Evolutionary conservation across 805 yeast genomes (phyloP).

Genomic region (Ascoidea tarda): DNA sequence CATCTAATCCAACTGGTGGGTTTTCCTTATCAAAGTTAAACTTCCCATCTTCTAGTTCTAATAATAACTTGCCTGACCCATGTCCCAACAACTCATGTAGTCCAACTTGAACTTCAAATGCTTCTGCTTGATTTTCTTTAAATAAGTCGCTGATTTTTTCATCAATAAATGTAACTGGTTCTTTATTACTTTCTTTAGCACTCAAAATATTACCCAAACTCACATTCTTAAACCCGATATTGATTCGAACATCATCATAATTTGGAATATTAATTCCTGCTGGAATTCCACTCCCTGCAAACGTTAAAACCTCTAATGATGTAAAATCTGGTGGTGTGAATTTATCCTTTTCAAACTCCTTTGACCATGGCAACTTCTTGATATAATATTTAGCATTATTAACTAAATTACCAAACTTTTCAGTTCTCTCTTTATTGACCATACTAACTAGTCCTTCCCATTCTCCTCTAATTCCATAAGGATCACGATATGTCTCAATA

Average conservation of each 20-base stretch:
- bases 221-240: slow-evolving; percentile 78
- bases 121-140: slow-evolving; percentile 61
- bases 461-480: slow-evolving; percentile 84
- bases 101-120: slow-evolving; percentile 90
- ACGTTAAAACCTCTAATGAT: slow-evolving; percentile 76
- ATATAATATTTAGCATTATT: slow-evolving; percentile 52
- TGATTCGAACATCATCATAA: slow-evolving; percentile 78
- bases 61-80: slow-evolving; percentile 74
- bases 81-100: slow-evolving; percentile 87
- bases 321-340: slow-evolving; percentile 91
- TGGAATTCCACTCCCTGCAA: slow-evolving; percentile 83
- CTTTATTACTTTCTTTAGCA: slow-evolving; percentile 57
- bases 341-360: slow-evolving; percentile 63
- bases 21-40: slow-evolving; percentile 57
- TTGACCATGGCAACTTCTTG: slow-evolving; percentile 61
- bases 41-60: slow-evolving; percentile 41
- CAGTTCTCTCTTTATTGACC: slow-evolving; percentile 79
- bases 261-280: slow-evolving; percentile 92
- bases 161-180: slow-evolving; percentile 51
- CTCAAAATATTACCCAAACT: slow-evolving; percentile 76
- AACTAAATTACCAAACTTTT: slow-evolving; percentile 61
- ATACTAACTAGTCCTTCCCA: slow-evolving; percentile 89
- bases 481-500: slow-evolving; percentile 87
- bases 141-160: slow-evolving; percentile 39
- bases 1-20: slow-evolving; percentile 50